Evolutionary conservation across 2,329 filamentous ascomycete species (phyloP), one percentile per base, ranked within the genome.

Genomic region (Paecilomyces sp.): DNA sequence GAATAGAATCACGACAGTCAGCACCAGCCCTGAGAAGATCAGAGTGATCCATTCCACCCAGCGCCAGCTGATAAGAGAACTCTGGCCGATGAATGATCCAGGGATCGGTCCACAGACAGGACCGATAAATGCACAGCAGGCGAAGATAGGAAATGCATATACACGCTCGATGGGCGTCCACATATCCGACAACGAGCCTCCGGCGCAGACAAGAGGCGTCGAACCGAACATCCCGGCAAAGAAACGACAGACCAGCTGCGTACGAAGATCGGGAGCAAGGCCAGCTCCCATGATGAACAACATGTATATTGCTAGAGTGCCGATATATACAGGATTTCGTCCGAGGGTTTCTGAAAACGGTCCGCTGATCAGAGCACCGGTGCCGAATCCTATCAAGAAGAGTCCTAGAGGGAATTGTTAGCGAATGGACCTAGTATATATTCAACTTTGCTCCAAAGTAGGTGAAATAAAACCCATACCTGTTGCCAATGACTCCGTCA

Each of bases 101-200:
- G 79, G 74, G 5, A 81, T 70, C 0, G 79, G 80, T 28, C 75
- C 79, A 3, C 71, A 55, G 1, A 68, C 60, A 0, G 66, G 63
- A 56, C 74, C 72, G 1, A 70, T 64, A 51, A 78, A 76, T 3
- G 77, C 76, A 0, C 76, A 74, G 65, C 77, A 79, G 1, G 80
- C 77, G 57, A 81, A 81, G 0, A 82, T 64, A 0, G 80, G 80
- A 58, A 83, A 83, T 11, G 76, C 75, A 56, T 77, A 80, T 0
- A 79, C 77, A 47, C 77, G 70, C 63, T 82, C 80, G 31, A 78
- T 67, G 0, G 78, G 74, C 33, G 69, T 72, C 66, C 77, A 83
- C 31, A 81, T 68, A 62, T 82, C 80, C 2, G 72, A 68, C 5
- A 80, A 70, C 1, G 72, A 75, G 3, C 78, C 78, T 6, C 77